Percentiles rank a stretch among this genome's conserved stretches.
Evolutionary conservation across 345 rosid genomes (phyloP).

Genomic region (Diplotaxis tenuifolia): DNA sequence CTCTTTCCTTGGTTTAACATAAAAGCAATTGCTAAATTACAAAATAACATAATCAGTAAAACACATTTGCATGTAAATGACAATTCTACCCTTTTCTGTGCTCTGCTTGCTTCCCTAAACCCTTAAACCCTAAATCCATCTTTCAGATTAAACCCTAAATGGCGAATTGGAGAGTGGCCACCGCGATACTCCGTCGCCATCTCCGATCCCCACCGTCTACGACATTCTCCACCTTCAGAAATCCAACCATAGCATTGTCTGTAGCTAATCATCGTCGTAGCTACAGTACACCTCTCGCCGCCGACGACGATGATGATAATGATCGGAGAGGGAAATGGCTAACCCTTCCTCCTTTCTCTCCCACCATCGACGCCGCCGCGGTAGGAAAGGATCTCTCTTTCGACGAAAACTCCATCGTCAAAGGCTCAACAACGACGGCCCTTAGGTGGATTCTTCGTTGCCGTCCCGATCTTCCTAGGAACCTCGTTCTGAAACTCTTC

Average conservation of each 20-base stretch:
- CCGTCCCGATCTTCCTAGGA: slow-evolving; percentile 85
- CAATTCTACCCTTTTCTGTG: too few relatives aligned
- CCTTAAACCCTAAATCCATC: slow-evolving; percentile 24
- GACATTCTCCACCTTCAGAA: neutral
- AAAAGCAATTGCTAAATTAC: too few relatives aligned
- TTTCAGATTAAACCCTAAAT: slow-evolving; percentile 15
- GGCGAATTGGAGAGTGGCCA: slow-evolving; percentile 34
- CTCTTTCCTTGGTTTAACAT: too few relatives aligned
- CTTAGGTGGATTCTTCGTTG: slow-evolving; percentile 79
- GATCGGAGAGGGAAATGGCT: slow-evolving; percentile 56
- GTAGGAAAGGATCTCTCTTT: slow-evolving; percentile 49
- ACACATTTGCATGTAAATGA: too few relatives aligned
- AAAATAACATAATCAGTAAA: too few relatives aligned
- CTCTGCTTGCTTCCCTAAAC: too few relatives aligned
- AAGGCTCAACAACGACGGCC: slow-evolving; percentile 47
- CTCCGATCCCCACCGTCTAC: slow-evolving; percentile 23
- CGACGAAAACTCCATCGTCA: neutral
- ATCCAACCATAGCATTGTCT: neutral
- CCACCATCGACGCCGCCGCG: slow-evolving; percentile 42
- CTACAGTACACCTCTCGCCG: slow-evolving; percentile 26
- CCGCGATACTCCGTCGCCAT: slow-evolving; percentile 41
- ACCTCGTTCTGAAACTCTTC: slow-evolving; percentile 79
- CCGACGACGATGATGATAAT: neutral
- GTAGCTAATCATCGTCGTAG: slow-evolving; percentile 17
- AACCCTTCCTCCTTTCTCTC: slow-evolving; percentile 62